Percentiles rank a stretch among this genome's conserved stretches.
These are phyloP conservation scores for Barnettozyma sp. DNA, from an alignment of 805 yeast genomes.

Conservation along the genomic window DNA sequence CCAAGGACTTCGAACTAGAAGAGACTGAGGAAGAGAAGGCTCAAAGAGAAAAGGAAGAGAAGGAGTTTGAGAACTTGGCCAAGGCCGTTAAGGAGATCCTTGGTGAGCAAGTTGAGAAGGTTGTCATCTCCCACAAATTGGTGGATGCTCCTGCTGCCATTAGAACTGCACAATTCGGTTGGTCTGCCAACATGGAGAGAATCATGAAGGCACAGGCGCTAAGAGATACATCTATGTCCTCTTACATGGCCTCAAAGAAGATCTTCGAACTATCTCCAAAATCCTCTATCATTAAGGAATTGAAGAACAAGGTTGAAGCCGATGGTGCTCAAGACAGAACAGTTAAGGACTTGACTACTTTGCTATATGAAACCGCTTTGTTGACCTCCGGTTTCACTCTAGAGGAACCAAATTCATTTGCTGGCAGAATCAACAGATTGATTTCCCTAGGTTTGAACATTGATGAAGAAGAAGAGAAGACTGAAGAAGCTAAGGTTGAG, in stretches of 20 bases:
- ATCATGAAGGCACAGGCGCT: conserved; percentile 99
- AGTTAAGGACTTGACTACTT: conserved; percentile 93
- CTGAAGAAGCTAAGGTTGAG: conserved; percentile 57
- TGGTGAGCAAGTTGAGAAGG: conserved; percentile 99
- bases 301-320: conserved; percentile 91
- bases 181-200: conserved; percentile 99
- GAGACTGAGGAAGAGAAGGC: conserved; percentile 98
- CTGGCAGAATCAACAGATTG: conserved; percentile 96
- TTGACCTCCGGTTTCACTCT: conserved; percentile 98
- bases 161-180: conserved; percentile 99
- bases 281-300: conserved; percentile 91
- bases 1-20: conserved; percentile 97
- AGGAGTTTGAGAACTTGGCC: conserved; percentile 89
- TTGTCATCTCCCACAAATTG: conserved; percentile 94
- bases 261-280: conserved; percentile 97
- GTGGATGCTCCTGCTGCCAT: conserved; percentile 99
- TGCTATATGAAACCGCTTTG: conserved; percentile 95
- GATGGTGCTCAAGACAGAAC: conserved; percentile 98
- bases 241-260: conserved; percentile 99
- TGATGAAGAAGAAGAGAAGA: conserved; percentile 74
- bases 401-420: conserved; percentile 97
- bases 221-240: conserved; percentile 97
- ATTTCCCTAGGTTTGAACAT: conserved; percentile 97
- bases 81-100: conserved; percentile 93
- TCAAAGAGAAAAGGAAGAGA: conserved; percentile 85